phyloP scores from a whole-genome alignment of 805 yeast genomes.

The Tetrapisispora taiwanensis region DNA sequence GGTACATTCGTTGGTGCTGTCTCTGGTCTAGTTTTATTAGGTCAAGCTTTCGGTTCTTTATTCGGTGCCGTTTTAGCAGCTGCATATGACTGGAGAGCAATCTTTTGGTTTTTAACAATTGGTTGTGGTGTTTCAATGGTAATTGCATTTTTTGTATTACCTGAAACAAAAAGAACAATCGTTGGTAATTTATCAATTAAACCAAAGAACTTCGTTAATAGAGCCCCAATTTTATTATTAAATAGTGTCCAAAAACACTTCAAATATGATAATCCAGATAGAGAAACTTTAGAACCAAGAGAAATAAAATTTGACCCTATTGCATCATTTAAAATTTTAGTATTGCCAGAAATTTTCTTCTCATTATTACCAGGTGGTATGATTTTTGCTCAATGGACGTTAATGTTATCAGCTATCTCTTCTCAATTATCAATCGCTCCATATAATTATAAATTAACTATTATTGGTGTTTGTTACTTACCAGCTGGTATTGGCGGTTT shows the following conservation, averaged over 20 bases:
- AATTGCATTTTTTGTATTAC: slow-evolving; percentile 35
- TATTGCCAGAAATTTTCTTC: slow-evolving; percentile 37
- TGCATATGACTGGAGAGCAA: slow-evolving; percentile 57
- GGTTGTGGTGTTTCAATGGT: slow-evolving; percentile 42
- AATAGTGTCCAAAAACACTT: slow-evolving; percentile 14
- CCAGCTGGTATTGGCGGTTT: slow-evolving; percentile 68
- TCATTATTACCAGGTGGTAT: slow-evolving; percentile 50
- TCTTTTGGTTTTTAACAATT: slow-evolving; percentile 64
- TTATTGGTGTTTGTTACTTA: slow-evolving; percentile 61
- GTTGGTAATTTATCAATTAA: slow-evolving; percentile 63
- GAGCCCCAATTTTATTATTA: slow-evolving; percentile 35
- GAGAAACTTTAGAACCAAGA: slow-evolving; percentile 19
- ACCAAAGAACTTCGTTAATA: slow-evolving; percentile 38
- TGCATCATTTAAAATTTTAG: slow-evolving; percentile 37
- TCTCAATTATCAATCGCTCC: slow-evolving; percentile 36
- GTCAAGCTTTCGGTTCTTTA: slow-evolving; percentile 70
- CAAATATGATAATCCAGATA: slow-evolving; percentile 25
- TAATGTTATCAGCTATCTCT: slow-evolving; percentile 54
- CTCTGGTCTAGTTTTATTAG: slow-evolving; percentile 53
- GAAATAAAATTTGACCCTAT: slow-evolving; percentile 23
- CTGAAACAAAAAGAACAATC: slow-evolving; percentile 62
- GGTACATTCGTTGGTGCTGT: slow-evolving; percentile 62
- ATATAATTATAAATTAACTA: slow-evolving; percentile 43
- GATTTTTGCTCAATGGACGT: slow-evolving; percentile 60
- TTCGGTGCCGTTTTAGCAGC: slow-evolving; percentile 39